A percentile compares a stretch with the other conserved stretches of the same genome.
phyloP scores from a whole-genome alignment of 2,329 filamentous ascomycete species.

The Phialophora expanda region DNA sequence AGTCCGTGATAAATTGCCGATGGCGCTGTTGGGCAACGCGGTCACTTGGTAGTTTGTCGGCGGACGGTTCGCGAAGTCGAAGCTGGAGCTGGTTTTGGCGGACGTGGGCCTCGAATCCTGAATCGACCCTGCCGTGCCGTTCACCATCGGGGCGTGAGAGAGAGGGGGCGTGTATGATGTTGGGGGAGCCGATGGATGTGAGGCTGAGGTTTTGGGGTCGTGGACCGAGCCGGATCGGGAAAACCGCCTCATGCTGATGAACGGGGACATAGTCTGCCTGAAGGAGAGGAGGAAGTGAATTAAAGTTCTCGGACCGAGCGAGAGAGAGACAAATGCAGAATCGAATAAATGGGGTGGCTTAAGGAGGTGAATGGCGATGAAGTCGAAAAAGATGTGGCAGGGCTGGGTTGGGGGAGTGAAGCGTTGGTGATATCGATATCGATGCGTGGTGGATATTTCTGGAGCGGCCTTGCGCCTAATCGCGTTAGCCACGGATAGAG shows the following conservation, averaged over 20 bases:
- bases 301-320: background rate
- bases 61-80: constrained; percentile 38
- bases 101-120: constrained; percentile 36
- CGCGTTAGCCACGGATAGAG: background rate
- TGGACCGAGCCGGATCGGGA: constrained; percentile 31
- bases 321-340: constrained; percentile 3
- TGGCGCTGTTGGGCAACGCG: constrained; percentile 26
- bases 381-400: background rate
- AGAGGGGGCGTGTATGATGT: constrained; percentile 35
- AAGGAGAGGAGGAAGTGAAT: constrained; percentile 15
- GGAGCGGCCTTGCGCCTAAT: background rate
- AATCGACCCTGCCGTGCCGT: constrained; percentile 18
- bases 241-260: constrained; percentile 36
- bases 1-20: constrained; percentile 36
- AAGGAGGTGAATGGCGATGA: background rate
- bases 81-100: constrained; percentile 34
- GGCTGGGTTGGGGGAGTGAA: background rate
- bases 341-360: constrained; percentile 26
- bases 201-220: constrained; percentile 24
- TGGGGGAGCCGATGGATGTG: constrained; percentile 22
- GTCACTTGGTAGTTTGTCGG: constrained; percentile 29
- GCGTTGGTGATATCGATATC: background rate
- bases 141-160: constrained; percentile 34
- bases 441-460: background rate
- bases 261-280: constrained; percentile 29